A percentile compares a stretch with the other conserved stretches of the same genome.
phyloP scores from a whole-genome alignment of 495 filamentous ascomycete genomes.

The Pseudoneurospora amorphoporcata region DNA sequence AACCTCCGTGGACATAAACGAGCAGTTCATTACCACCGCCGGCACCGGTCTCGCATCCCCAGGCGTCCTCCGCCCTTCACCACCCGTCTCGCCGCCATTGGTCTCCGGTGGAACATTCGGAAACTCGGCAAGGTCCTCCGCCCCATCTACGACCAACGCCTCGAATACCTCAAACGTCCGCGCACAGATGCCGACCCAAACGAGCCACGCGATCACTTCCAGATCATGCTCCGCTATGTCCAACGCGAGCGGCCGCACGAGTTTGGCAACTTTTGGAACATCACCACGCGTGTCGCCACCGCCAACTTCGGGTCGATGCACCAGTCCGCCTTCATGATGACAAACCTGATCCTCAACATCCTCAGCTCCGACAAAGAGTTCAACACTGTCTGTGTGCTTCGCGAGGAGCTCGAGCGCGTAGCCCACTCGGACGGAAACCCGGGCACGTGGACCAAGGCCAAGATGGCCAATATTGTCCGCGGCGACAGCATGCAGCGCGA shows the following conservation, averaged over 20 bases:
- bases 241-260: constrained; percentile 22
- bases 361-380: constrained; percentile 22
- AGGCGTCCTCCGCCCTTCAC: not conserved
- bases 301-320: constrained; percentile 23
- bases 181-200: not conserved
- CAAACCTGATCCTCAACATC: constrained; percentile 22
- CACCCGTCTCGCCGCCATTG: not conserved
- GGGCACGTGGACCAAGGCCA: constrained; percentile 23
- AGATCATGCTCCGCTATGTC: constrained; percentile 28
- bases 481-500: constrained; percentile 33
- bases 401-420: constrained; percentile 18
- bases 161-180: not conserved
- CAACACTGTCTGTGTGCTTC: constrained; percentile 25
- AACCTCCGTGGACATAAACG: not conserved
- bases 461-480: constrained; percentile 21
- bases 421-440: not conserved
- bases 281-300: constrained; percentile 16
- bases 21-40: not conserved
- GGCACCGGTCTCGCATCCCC: not conserved
- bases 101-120: not conserved
- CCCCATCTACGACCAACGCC: constrained; percentile 2
- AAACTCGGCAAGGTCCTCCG: constrained; percentile 12
- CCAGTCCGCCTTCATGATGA: constrained; percentile 13
- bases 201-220: constrained; percentile 25
- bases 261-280: constrained; percentile 17